Evolutionary conservation across 805 yeast species (phyloP).

Genomic region (Tetrapisispora pingtungensis): DNA sequence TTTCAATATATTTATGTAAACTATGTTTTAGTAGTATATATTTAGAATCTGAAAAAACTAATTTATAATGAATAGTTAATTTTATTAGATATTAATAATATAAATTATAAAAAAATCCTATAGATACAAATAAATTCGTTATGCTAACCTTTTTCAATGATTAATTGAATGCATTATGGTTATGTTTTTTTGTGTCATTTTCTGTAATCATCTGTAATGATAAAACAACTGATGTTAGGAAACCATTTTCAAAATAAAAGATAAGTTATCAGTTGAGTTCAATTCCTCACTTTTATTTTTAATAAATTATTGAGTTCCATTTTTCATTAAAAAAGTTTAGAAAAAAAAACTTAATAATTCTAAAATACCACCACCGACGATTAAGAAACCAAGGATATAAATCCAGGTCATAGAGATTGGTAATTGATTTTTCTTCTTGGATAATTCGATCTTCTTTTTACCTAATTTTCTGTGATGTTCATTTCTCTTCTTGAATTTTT

Average conservation of each 20-base stretch:
- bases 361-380: constrained; percentile 74
- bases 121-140: neutral
- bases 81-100: neutral
- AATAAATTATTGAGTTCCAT: neutral
- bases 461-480: constrained; percentile 58
- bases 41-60: too few species aligned
- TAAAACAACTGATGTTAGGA: too few species aligned
- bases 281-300: neutral
- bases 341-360: constrained; percentile 53
- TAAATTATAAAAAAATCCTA: neutral
- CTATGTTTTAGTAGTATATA: too few species aligned
- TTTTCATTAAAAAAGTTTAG: constrained; percentile 16
- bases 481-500: constrained; percentile 64
- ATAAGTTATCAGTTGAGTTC: neutral
- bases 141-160: neutral
- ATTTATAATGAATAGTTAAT: neutral
- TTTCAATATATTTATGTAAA: too few species aligned
- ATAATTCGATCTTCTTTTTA: constrained; percentile 41
- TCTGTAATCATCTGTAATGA: too few species aligned
- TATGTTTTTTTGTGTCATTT: neutral
- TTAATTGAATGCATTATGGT: neutral
- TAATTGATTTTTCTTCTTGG: constrained; percentile 30
- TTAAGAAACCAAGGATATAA: constrained; percentile 47
- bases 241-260: neutral
- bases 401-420: constrained; percentile 63